These are phyloP conservation scores for Lasiodiplodia gonubiensis DNA, from an alignment of 2,329 filamentous ascomycete species.

Conservation along the genomic window DNA sequence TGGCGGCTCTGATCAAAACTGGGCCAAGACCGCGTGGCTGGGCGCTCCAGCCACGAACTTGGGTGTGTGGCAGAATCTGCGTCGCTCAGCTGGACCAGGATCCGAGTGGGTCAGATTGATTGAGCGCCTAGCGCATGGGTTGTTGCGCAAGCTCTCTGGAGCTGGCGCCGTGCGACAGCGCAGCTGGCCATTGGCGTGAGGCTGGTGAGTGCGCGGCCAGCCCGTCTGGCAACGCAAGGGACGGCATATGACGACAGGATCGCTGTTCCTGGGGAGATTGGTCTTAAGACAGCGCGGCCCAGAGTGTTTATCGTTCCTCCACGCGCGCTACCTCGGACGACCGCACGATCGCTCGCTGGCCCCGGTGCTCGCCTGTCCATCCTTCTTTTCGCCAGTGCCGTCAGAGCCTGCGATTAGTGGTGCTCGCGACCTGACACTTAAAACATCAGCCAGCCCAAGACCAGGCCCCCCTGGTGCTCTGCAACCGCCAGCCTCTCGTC, in stretches of 20 bases:
- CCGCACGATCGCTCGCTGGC: constrained; percentile 8
- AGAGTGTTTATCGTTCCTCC: constrained; percentile 21
- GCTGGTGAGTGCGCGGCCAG: constrained; percentile 2
- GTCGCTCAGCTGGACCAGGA: constrained; percentile 20
- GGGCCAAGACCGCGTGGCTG: constrained; percentile 2
- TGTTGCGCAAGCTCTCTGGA: constrained; percentile 1
- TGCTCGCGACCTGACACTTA: constrained; percentile 20
- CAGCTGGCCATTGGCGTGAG: constrained; percentile 6
- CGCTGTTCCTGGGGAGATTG: constrained; percentile 1
- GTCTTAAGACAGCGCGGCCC: constrained; percentile 11
- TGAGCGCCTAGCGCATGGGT: background rate
- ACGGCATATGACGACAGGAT: constrained; percentile 20
- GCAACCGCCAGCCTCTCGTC: constrained; percentile 1
- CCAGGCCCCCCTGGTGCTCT: constrained; percentile 2
- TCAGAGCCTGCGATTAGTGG: constrained; percentile 21
- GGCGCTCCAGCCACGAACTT: constrained; percentile 8
- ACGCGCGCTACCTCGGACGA: constrained; percentile 7
- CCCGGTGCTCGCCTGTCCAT: constrained; percentile 6
- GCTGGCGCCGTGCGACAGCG: background rate
- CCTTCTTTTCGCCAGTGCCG: constrained; percentile 13
- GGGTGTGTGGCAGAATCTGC: constrained; percentile 1
- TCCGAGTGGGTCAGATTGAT: constrained; percentile 10
- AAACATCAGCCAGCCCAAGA: constrained; percentile 9
- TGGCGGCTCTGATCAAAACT: constrained; percentile 5
- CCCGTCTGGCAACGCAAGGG: constrained; percentile 17